Conservation (phyloP, 306 rosid species). For the Boehmeria nivea region DNA sequence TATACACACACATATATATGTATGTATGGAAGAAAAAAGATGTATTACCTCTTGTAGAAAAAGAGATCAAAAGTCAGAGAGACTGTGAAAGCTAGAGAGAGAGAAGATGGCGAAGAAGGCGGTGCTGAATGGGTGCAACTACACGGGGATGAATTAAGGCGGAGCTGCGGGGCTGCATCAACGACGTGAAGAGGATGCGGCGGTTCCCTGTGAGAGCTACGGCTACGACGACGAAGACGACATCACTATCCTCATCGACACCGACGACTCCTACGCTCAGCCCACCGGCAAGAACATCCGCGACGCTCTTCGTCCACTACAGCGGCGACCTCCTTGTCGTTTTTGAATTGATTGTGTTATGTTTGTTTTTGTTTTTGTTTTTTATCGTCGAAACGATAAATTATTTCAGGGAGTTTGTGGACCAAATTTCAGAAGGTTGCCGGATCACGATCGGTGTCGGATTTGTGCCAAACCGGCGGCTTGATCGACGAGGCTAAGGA, state of each 20-base stretch:
- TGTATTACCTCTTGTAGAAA: no score
- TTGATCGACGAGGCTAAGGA: conserved; percentile 58
- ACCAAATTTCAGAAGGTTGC: conserved; percentile 51
- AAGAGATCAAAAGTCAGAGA: no score
- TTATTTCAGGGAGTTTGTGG: conserved; percentile 59
- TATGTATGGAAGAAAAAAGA: no score
- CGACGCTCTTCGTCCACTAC: conserved; percentile 52
- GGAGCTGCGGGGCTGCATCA: conserved; percentile 68
- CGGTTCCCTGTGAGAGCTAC: conserved; percentile 39
- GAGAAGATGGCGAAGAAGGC: conserved; percentile 64
- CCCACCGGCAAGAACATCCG: conserved; percentile 85
- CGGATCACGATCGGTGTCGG: conserved; percentile 62
- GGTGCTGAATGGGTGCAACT: conserved; percentile 77
- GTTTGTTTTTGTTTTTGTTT: not conserved
- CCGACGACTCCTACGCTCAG: conserved; percentile 55
- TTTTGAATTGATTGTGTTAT: no score
- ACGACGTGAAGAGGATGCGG: conserved; percentile 63
- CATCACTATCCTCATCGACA: conserved; percentile 63
- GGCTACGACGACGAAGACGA: conserved; percentile 51
- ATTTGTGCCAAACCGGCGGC: conserved; percentile 87
- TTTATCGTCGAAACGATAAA: conserved; percentile 49
- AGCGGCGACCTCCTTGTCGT: conserved; percentile 58
- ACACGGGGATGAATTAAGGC: conserved; percentile 72
- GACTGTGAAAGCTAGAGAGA: not conserved
- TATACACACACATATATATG: no score